Percentiles rank a stretch among this genome's conserved stretches.
These are phyloP conservation scores for Cryptomeria japonica DNA, from an alignment of 75 land plant species.

Conservation along the genomic window DNA sequence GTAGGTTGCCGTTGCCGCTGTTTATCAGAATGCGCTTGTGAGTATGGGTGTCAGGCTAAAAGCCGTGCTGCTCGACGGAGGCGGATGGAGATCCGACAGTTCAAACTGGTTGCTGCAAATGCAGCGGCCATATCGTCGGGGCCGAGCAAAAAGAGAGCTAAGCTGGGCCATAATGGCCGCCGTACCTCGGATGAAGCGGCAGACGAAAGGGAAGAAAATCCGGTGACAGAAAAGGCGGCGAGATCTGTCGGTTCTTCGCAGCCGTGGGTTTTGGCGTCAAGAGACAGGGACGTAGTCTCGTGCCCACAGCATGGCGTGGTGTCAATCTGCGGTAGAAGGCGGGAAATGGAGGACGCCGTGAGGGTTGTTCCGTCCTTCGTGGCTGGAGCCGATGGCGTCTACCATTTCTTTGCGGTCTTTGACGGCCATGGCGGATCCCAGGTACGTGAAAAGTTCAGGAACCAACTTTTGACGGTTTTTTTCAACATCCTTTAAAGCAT, in stretches of 20 bases:
- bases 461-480: too few relatives aligned
- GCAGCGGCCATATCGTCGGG: not conserved
- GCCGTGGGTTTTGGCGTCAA: not conserved
- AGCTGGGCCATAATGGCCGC: not conserved
- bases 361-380: slow-evolving; percentile 40
- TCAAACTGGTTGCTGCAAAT: slow-evolving; percentile 13
- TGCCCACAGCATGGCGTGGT: slow-evolving; percentile 52
- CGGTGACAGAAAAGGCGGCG: not conserved
- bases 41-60: not conserved
- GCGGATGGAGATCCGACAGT: slow-evolving; percentile 35
- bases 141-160: not conserved
- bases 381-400: slow-evolving; percentile 13
- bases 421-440: slow-evolving; percentile 66
- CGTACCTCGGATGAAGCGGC: not conserved
- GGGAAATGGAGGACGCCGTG: slow-evolving; percentile 90
- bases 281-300: not conserved
- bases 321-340: slow-evolving; percentile 64
- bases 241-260: not conserved
- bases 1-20: not conserved
- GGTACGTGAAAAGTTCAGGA: slow-evolving; percentile 19
- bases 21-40: not conserved
- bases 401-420: slow-evolving; percentile 54
- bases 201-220: not conserved
- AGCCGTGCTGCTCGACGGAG: slow-evolving; percentile 12
- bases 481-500: not conserved